Conservation (phyloP, 1,139 yeast genomes). For the Saccharomyces hybrid region DNA sequence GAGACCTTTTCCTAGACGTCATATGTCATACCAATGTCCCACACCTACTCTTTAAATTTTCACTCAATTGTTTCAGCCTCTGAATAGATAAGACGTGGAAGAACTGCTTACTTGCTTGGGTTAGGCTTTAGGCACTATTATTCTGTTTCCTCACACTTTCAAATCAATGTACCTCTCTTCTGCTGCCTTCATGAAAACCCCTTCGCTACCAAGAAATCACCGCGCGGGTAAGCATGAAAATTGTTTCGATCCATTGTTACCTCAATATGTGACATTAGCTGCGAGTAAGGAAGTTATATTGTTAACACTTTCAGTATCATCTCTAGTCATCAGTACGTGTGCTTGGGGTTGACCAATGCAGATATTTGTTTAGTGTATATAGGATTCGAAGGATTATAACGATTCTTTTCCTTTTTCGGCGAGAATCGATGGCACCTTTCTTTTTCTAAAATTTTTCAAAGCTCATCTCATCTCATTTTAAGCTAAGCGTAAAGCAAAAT, state of each 20-base stretch:
- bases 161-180: not conserved
- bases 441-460: not conserved
- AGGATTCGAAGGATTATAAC: not conserved
- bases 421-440: not conserved
- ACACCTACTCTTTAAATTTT: not conserved
- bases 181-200: not conserved
- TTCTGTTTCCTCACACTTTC: not conserved
- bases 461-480: not conserved
- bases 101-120: not conserved
- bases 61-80: not conserved
- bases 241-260: not conserved
- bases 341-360: not conserved
- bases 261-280: not conserved
- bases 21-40: constrained; percentile 12
- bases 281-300: not conserved
- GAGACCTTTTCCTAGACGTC: constrained; percentile 50
- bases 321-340: not conserved
- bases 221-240: not conserved
- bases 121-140: not conserved
- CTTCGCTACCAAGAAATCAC: not conserved
- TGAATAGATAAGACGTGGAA: not conserved
- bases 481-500: not conserved
- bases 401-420: not conserved
- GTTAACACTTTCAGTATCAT: not conserved
- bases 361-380: not conserved